A percentile compares a stretch with the other conserved stretches of the same genome.
These are phyloP conservation scores for Metschnikowia baotianmanensis DNA, from an alignment of 805 yeast genomes.

Conservation along the genomic window DNA sequence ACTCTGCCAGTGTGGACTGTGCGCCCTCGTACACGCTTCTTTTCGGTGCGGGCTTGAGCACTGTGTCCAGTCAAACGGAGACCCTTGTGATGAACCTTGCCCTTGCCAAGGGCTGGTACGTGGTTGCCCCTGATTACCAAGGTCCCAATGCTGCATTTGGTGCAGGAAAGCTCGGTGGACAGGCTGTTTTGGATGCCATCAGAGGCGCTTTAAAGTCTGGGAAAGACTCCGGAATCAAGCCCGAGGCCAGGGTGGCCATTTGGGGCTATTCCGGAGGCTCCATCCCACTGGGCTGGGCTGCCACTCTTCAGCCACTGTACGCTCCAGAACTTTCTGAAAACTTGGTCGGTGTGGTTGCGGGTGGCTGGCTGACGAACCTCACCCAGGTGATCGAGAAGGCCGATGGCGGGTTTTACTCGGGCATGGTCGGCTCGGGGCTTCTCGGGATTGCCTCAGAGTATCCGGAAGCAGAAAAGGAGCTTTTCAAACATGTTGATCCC, in stretches of 20 bases:
- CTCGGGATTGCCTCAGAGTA: slow-evolving; percentile 32
- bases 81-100: slow-evolving; percentile 13
- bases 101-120: slow-evolving; percentile 30
- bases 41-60: slow-evolving; percentile 14
- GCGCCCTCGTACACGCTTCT: slow-evolving; percentile 21
- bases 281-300: slow-evolving; percentile 39
- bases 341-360: slow-evolving; percentile 33
- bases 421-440: slow-evolving; percentile 28
- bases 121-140: slow-evolving; percentile 35
- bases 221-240: slow-evolving; percentile 18
- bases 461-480: too few relatives aligned
- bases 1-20: slow-evolving; percentile 21
- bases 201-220: slow-evolving; percentile 25
- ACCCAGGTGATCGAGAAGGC: slow-evolving; percentile 25
- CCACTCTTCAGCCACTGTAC: slow-evolving; percentile 32
- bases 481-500: too few relatives aligned
- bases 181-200: slow-evolving; percentile 29
- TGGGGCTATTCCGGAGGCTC: slow-evolving; percentile 44
- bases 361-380: slow-evolving; percentile 36
- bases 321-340: slow-evolving; percentile 30
- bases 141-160: slow-evolving; percentile 32
- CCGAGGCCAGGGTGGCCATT: slow-evolving; percentile 22
- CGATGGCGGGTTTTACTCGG: slow-evolving; percentile 28
- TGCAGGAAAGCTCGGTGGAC: slow-evolving; percentile 32
- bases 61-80: slow-evolving; percentile 17